These are phyloP conservation scores for Phytopythium mirpurense DNA, from an alignment of 352 stramenopile species.

Conservation along the genomic window DNA sequence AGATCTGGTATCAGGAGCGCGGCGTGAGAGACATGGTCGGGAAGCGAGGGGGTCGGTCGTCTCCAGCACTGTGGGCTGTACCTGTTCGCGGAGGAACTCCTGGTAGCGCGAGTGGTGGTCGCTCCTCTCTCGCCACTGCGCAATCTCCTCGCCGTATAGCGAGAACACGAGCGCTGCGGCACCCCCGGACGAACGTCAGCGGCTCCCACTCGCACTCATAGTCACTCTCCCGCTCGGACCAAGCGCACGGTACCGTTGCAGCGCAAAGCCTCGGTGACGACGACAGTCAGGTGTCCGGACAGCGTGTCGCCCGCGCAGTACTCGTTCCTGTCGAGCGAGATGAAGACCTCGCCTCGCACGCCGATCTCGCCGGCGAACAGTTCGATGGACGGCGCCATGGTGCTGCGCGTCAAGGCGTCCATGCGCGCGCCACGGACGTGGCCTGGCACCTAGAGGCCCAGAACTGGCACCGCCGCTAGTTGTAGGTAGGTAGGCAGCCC, in stretches of 20 bases:
- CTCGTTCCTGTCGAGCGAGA: constrained; percentile 52
- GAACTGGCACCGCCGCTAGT: too few relatives aligned
- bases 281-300: constrained; percentile 45
- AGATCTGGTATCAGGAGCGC: constrained; percentile 18
- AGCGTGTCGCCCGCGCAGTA: constrained; percentile 54
- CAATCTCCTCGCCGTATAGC: constrained; percentile 58
- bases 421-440: neutral
- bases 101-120: constrained; percentile 68
- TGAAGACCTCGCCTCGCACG: constrained; percentile 56
- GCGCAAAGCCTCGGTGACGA: constrained; percentile 46
- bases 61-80: constrained; percentile 8
- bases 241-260: constrained; percentile 33
- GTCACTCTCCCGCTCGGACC: neutral
- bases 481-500: too few relatives aligned
- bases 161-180: constrained; percentile 43
- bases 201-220: neutral
- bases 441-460: too few relatives aligned
- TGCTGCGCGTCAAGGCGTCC: constrained; percentile 1
- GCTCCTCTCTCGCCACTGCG: constrained; percentile 51
- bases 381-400: constrained; percentile 2
- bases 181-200: too few relatives aligned
- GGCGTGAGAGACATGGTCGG: neutral
- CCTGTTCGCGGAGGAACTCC: constrained; percentile 60
- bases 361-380: constrained; percentile 52
- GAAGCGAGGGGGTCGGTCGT: neutral